Conservation (phyloP, 257 asterid species). For the Solanum sitiens region DNA sequence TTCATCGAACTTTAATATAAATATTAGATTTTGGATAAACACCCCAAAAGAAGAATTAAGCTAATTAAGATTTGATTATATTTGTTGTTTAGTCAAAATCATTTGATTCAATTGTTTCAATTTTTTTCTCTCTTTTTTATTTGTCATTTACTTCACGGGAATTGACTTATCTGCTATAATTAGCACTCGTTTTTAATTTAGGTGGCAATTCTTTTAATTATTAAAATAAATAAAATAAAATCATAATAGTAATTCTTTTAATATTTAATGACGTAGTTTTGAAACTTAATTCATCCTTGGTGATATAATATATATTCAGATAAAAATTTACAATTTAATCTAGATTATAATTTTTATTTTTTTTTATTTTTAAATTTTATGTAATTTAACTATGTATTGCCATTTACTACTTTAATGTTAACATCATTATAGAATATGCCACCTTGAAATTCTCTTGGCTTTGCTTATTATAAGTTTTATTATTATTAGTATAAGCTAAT, state of each 20-base stretch:
- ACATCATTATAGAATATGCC: conserved; percentile 29
- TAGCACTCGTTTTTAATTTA: not conserved
- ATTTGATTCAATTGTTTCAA: not conserved
- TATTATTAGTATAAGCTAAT: not conserved
- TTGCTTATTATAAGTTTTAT: conserved; percentile 18
- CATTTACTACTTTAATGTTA: conserved; percentile 7
- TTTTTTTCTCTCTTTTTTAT: not conserved
- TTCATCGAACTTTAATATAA: no score
- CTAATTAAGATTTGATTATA: not conserved
- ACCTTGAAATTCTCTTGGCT: conserved; percentile 10
- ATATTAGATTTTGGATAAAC: no score
- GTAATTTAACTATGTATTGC: not conserved
- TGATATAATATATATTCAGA: not conserved
- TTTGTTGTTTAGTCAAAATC: not conserved
- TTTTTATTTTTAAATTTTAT: not conserved
- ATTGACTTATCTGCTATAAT: not conserved
- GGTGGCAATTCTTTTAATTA: not conserved
- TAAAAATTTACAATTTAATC: not conserved
- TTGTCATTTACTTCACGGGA: not conserved
- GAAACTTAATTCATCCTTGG: not conserved
- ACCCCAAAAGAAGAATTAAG: not conserved
- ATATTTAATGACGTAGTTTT: not conserved
- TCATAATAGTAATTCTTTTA: no score
- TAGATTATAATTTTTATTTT: not conserved
- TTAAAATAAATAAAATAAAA: not conserved